Conservation (phyloP, 805 yeast genomes). For the Metschnikowia proteae region DNA sequence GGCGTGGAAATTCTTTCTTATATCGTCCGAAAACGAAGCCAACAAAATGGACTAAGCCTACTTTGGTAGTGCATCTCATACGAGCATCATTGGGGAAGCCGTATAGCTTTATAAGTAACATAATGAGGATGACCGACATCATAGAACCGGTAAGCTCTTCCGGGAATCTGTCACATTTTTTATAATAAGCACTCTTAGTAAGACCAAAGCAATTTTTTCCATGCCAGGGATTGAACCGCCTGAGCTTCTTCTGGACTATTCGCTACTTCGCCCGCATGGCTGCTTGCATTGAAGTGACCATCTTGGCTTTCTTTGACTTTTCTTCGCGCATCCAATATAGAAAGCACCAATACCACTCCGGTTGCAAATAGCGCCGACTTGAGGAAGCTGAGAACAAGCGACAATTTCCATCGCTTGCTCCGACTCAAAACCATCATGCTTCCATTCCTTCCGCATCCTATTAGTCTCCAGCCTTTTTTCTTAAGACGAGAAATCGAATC, state of each 20-base stretch:
- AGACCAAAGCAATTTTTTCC: constrained; percentile 7
- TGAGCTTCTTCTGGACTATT: background rate
- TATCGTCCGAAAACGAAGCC: constrained; percentile 23
- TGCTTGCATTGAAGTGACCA: background rate
- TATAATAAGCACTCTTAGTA: background rate
- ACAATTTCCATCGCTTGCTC: background rate
- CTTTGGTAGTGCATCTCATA: background rate
- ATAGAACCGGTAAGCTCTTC: background rate
- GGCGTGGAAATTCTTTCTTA: constrained; percentile 48
- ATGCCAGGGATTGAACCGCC: background rate
- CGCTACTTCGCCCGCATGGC: background rate
- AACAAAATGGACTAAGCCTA: constrained; percentile 10
- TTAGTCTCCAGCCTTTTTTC: constrained; percentile 47
- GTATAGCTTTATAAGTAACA: background rate
- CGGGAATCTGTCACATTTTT: background rate
- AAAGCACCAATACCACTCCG: constrained; percentile 23
- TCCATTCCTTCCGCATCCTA: constrained; percentile 42
- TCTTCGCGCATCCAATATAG: background rate
- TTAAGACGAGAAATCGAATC: constrained; percentile 41
- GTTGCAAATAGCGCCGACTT: constrained; percentile 25
- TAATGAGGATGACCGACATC: background rate
- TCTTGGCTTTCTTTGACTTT: background rate
- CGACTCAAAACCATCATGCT: constrained; percentile 17
- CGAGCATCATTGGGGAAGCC: background rate
- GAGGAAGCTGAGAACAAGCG: constrained; percentile 5